Evolutionary conservation across 2,329 filamentous ascomycete species (phyloP).

Genomic region (Fusarium veterinarium): DNA sequence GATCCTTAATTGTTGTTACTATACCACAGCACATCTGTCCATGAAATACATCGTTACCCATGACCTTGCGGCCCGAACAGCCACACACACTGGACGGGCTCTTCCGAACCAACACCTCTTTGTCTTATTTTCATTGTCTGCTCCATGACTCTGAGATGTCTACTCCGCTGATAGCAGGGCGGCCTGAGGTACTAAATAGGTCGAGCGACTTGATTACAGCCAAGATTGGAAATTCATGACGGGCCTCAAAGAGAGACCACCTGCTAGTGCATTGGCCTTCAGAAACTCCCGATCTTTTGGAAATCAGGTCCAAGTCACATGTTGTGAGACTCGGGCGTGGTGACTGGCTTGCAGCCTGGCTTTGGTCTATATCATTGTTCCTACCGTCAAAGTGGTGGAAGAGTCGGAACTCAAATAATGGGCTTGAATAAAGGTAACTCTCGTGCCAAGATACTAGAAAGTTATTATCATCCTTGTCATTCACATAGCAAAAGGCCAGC

Average conservation of each 20-base stretch:
- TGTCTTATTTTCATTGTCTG: not conserved
- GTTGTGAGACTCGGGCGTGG: not conserved
- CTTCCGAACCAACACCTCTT: not conserved
- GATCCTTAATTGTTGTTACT: not conserved
- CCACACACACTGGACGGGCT: not conserved
- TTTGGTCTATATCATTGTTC: not conserved
- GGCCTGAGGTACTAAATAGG: conserved; percentile 5
- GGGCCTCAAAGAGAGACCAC: conserved; percentile 27
- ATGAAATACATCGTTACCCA: not conserved
- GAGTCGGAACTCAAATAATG: not conserved
- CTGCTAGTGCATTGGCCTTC: conserved; percentile 8
- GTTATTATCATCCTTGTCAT: not conserved
- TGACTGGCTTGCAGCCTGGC: not conserved
- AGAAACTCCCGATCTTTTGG: not conserved
- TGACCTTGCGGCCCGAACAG: not conserved
- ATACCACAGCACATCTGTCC: not conserved
- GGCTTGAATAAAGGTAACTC: not conserved
- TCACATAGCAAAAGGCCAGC: not conserved
- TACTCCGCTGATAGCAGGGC: not conserved
- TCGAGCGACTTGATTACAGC: not conserved
- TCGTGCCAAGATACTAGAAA: not conserved
- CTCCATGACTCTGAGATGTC: not conserved
- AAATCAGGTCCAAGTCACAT: not conserved
- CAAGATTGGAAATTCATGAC: conserved; percentile 12
- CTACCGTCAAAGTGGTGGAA: not conserved